These are phyloP conservation scores for Phaffomyces opuntiae DNA, from an alignment of 805 yeast species.

Conservation along the genomic window DNA sequence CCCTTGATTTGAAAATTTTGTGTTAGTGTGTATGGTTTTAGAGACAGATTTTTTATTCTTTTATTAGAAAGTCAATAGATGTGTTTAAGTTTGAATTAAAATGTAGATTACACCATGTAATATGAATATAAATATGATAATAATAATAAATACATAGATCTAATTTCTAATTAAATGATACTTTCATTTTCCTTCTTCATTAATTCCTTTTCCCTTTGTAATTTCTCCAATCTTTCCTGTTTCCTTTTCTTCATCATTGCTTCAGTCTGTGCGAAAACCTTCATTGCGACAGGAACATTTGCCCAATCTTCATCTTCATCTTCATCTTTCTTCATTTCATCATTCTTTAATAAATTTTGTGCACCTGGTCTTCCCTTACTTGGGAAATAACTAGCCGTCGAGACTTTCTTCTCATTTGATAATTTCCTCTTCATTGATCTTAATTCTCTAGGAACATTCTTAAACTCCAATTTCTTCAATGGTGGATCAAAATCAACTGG, in stretches of 20 bases:
- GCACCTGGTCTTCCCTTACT: constrained; percentile 26
- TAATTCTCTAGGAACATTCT: constrained; percentile 37
- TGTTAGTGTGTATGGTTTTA: no score
- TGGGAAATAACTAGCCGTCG: constrained; percentile 29
- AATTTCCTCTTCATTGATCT: constrained; percentile 22
- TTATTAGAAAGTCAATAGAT: background rate
- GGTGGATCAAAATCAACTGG: constrained; percentile 61
- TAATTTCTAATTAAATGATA: no score
- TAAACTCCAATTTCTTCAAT: constrained; percentile 30
- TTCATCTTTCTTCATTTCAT: constrained; percentile 13
- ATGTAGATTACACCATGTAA: background rate
- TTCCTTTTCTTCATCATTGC: constrained; percentile 25
- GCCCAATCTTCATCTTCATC: constrained; percentile 42
- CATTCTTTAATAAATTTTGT: constrained; percentile 20
- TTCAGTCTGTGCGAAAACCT: constrained; percentile 82
- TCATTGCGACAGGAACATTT: constrained; percentile 66
- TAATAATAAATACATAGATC: background rate
- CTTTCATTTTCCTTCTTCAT: background rate
- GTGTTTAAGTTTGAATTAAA: background rate
- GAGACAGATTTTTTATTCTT: no score
- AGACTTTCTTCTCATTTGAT: constrained; percentile 16
- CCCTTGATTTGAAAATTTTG: background rate
- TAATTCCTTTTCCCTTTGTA: background rate
- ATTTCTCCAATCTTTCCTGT: constrained; percentile 20
- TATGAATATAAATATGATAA: background rate